Evolutionary conservation across 345 rosid genomes (phyloP).

Genomic region (Balakata baccata): DNA sequence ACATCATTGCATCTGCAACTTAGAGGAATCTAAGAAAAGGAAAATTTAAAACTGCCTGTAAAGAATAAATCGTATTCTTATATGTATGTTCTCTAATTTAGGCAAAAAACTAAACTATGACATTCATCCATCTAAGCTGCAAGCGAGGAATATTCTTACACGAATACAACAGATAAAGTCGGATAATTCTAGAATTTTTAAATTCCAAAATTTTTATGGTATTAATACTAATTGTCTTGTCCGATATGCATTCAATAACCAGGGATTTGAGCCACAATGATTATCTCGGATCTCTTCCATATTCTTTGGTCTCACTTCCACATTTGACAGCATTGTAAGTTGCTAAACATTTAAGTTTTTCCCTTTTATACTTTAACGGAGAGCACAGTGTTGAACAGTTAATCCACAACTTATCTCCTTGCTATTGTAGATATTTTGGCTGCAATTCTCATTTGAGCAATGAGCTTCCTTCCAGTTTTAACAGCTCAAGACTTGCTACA

Average conservation of each 20-base stretch:
- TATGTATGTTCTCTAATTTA: too few species aligned
- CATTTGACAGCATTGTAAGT: conserved; percentile 44
- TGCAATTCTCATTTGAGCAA: conserved; percentile 44
- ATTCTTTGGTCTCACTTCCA: conserved; percentile 33
- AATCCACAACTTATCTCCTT: conserved; percentile 6
- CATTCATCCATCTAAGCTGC: too few species aligned
- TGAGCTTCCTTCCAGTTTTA: conserved; percentile 29
- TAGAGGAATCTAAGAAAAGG: background rate
- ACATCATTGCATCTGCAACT: conserved; percentile 2
- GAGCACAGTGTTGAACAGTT: background rate
- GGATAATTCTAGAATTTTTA: background rate
- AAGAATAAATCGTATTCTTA: background rate
- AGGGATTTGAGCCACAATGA: conserved; percentile 58
- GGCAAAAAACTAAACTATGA: too few species aligned
- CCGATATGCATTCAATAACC: conserved; percentile 21
- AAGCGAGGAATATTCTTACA: too few species aligned
- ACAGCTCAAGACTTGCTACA: conserved; percentile 30
- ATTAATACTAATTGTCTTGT: background rate
- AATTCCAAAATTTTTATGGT: background rate
- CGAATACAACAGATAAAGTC: too few species aligned
- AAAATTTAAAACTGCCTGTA: background rate
- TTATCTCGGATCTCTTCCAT: conserved; percentile 35
- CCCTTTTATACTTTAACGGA: background rate
- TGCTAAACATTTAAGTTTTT: too few species aligned
- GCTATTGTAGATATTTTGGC: conserved; percentile 41